phyloP scores from a whole-genome alignment of 805 yeast species.

The Candida coquimbonensis region DNA sequence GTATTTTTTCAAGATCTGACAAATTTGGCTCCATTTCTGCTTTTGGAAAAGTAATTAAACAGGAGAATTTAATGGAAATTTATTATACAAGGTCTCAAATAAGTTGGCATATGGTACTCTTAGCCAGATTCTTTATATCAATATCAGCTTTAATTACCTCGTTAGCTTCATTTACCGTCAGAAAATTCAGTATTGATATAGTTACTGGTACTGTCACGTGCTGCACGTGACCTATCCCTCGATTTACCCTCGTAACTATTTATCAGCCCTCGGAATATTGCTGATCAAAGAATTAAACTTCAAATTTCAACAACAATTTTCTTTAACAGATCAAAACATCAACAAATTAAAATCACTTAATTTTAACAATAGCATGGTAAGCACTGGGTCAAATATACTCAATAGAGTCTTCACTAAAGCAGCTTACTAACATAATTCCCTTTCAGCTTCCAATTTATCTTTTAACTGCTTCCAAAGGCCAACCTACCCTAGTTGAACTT shows the following conservation, averaged over 20 bases:
- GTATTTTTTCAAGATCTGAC: not conserved
- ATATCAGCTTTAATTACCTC: no score
- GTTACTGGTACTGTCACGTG: no score
- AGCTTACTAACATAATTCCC: constrained; percentile 1
- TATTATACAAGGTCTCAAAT: no score
- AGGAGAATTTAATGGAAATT: not conserved
- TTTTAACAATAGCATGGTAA: not conserved
- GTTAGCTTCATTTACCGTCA: no score
- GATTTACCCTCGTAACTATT: no score
- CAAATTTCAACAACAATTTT: no score
- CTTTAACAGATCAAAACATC: no score
- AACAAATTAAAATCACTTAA: no score
- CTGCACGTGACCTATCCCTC: no score
- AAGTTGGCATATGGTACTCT: no score
- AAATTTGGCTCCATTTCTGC: not conserved
- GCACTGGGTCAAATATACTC: not conserved
- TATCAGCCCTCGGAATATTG: not conserved
- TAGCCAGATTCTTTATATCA: no score
- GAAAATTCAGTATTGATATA: no score
- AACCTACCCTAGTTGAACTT: constrained; percentile 80
- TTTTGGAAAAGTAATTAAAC: constrained; percentile 2
- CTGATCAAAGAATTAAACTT: not conserved
- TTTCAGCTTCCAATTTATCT: constrained; percentile 81
- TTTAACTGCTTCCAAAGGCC: constrained; percentile 85
- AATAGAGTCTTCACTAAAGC: not conserved